Percentiles rank a stretch among this genome's conserved stretches.
Evolutionary conservation across 495 filamentous ascomycete genomes (phyloP).

Genomic region (Penicillium turbatum): DNA sequence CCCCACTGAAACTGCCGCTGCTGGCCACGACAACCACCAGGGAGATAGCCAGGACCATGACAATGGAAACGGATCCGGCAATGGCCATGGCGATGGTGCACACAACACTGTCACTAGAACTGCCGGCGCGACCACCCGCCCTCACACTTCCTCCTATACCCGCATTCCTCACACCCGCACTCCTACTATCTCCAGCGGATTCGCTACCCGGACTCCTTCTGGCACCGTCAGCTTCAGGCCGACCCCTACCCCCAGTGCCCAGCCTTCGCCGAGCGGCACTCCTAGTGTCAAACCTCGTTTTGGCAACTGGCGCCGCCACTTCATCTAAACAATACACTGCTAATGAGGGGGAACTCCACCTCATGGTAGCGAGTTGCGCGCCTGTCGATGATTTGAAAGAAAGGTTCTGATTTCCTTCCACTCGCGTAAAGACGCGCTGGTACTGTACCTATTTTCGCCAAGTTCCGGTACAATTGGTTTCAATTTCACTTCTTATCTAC

Average conservation of each 20-base stretch:
- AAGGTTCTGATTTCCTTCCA: conserved; percentile 17
- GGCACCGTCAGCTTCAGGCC: conserved; percentile 31
- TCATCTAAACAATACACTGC: conserved; percentile 19
- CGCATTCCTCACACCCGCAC: conserved; percentile 8
- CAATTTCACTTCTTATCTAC: conserved; percentile 24
- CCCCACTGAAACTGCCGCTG: conserved; percentile 9
- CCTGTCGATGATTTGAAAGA: conserved; percentile 17
- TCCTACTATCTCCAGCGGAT: conserved; percentile 22
- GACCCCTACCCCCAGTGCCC: conserved; percentile 10
- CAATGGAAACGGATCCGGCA: background rate
- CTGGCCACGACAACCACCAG: conserved; percentile 12
- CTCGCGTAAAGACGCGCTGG: conserved; percentile 24
- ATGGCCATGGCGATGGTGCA: conserved; percentile 10
- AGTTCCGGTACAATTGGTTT: conserved; percentile 15
- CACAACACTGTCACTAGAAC: conserved; percentile 11
- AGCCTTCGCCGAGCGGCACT: conserved; percentile 17
- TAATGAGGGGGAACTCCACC: conserved; percentile 10
- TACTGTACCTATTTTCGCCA: conserved; percentile 26
- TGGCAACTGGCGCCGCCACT: conserved; percentile 30
- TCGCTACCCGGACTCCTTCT: conserved; percentile 31
- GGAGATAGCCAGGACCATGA: conserved; percentile 1
- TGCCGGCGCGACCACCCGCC: conserved; percentile 13
- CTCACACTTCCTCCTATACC: conserved; percentile 35
- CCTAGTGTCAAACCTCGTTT: conserved; percentile 16
- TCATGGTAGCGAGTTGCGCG: conserved; percentile 5